phyloP scores from a whole-genome alignment of 2,329 filamentous ascomycete species.

The Sclerotiophoma versabilis region DNA sequence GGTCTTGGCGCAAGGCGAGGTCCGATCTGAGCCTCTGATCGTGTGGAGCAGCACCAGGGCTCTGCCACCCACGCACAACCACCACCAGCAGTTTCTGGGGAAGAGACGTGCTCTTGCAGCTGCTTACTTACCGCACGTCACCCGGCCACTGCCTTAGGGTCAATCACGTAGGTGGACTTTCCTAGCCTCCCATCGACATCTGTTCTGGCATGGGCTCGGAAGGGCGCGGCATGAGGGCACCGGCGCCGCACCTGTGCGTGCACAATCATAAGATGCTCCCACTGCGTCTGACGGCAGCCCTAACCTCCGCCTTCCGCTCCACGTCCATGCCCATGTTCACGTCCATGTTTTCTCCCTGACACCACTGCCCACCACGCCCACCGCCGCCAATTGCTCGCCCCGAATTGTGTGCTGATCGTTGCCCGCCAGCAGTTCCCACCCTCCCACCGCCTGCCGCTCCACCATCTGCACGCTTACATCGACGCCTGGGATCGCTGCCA shows the following conservation, averaged over 20 bases:
- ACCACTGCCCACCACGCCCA: background rate
- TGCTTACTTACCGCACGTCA: background rate
- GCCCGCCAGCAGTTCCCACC: background rate
- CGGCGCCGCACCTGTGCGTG: slow-evolving; percentile 4
- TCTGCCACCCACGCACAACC: slow-evolving; percentile 12
- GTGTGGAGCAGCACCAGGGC: slow-evolving; percentile 15
- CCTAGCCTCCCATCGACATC: slow-evolving; percentile 6
- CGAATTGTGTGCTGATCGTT: slow-evolving; percentile 16
- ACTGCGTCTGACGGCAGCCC: slow-evolving; percentile 7
- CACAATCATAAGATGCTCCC: slow-evolving; percentile 8
- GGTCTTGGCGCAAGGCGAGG: slow-evolving; percentile 17
- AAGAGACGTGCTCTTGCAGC: background rate
- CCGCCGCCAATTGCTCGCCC: slow-evolving; percentile 13
- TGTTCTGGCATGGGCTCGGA: slow-evolving; percentile 7
- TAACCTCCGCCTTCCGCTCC: slow-evolving; percentile 7
- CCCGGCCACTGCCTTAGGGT: background rate
- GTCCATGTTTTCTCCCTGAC: background rate
- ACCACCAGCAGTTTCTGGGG: background rate
- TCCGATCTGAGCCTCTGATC: background rate
- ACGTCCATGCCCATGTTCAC: background rate
- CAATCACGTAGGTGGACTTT: slow-evolving; percentile 21
- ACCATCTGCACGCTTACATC: too few relatives aligned
- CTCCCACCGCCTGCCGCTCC: slow-evolving; percentile 4
- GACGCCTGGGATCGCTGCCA: slow-evolving; percentile 51
- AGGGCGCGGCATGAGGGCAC: slow-evolving; percentile 14